Evolutionary conservation across 768 basidiomycete genomes (phyloP), one percentile per base, ranked within the genome.

Genomic region (Gloeopeniophorella convolvens): DNA sequence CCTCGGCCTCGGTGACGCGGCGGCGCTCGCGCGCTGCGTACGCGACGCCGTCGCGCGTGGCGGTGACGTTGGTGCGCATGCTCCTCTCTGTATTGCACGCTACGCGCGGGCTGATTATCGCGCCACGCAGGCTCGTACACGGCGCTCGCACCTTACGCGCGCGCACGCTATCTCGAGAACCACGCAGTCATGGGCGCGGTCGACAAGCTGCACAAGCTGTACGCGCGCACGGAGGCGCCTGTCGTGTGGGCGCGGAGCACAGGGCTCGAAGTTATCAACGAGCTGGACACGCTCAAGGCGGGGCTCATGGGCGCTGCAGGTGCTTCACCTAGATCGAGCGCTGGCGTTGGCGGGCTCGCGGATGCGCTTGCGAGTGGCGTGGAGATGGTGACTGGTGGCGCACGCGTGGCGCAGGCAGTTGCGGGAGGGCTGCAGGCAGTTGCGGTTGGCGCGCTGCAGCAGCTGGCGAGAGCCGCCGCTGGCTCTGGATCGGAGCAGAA

Each of bases 161-260:
- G 81, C 44, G 81, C 84, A 54, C 76, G 94, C 36, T 98, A 96
- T 65, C 70, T 89, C 41, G 76, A 74, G 51, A 98, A 98, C 66
- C 93, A 97, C 68, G 78, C 79, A 40, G 65, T 94, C 36, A 82
- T 98, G 74, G 78, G 82, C 13, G 80, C 82, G 1, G 77, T 88
- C 42, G 94, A 99, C 69, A 93, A 93, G 62, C 73, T 98, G 30
- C 87, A 94, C 68, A 89, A 89, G 60, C 62, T 98, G 15, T 98
- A 94, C 64, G 70, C 82, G 1, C 77, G 77, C 3, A 79, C 83
- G 35, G 68, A 70, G 28, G 76, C 73, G 21, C 81, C 84, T 2
- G 61, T 93, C 11, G 92, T 96, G 15, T 92, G 89, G 89, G 82
- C 82, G 3, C 79, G 95, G 45, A 86, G 87, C 0, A 77, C 84